Evolutionary conservation across 352 stramenopile genomes (phyloP), one percentile per base, ranked within the genome.

Genomic region (Phytophthora quininea): DNA sequence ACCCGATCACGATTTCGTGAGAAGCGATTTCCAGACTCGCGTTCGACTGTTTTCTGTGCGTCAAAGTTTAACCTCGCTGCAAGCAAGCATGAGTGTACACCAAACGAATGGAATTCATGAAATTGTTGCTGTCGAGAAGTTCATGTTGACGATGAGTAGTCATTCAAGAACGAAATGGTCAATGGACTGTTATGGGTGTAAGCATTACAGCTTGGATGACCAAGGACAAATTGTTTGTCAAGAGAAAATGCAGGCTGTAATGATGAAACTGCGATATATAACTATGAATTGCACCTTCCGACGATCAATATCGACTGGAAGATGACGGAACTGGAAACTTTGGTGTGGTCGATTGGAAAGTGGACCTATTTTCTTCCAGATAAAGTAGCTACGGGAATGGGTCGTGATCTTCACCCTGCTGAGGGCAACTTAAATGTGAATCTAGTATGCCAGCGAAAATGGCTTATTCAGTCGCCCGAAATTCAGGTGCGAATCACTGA

Each of bases 321-420:
- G 37, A 40, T 91, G 11, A 33, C 74, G 29, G 84, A 95, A 55
- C 62, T 95, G 43, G 87, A 95, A 66, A 68, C 73, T 45, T 24
- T 95, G 14, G 67, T 73, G 9, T 95, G 87, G 87, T 46, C 86
- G 9, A 45, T 90, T 50, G 87, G 87, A 7, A 95, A 95, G 49
- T 95, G 87, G 87, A 79, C 74, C 2, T 95, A 89, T 42, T 92
- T 93, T 58, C 47, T 92, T 27, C 85, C 83, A 3, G 69, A 89
- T 14, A 74, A 67, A 3, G 8, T 66, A 24, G 46, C 12, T 6
- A 65, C 70, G 12, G 54, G 53, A 19, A 49, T 57, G 11, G 53
- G 76, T 61, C 69, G 63, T 32, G 58, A 83, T 64, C 53, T 81
- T 11, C 56, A 83, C 49, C 38, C 74, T 50, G 54, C 64, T 32